Percentiles rank a stretch among this genome's conserved stretches.
Conservation (phyloP, 306 rosid species). For the Hippophae rhamnoides region DNA sequence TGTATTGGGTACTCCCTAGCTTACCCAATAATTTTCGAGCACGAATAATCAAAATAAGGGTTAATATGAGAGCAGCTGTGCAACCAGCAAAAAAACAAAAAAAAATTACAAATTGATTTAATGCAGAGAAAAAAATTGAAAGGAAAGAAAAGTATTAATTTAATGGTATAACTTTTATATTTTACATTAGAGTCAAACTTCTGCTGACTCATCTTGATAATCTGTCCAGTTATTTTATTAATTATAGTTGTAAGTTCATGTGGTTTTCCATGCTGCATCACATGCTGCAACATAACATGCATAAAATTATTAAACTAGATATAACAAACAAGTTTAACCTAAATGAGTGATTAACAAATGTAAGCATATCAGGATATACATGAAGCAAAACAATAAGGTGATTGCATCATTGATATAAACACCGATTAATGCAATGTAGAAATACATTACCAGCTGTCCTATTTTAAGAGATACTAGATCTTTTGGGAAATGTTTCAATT, state of each 20-base stretch:
- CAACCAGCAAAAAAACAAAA: slow-evolving; percentile 65
- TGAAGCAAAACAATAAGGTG: too few relatives aligned
- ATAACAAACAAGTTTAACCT: background rate
- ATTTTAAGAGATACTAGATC: too few relatives aligned
- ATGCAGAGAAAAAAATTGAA: background rate
- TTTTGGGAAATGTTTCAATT: too few relatives aligned
- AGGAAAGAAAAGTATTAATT: background rate
- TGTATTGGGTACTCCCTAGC: slow-evolving; percentile 29
- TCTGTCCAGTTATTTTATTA: slow-evolving; percentile 66
- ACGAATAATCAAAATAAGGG: slow-evolving; percentile 39
- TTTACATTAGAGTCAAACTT: slow-evolving; percentile 91
- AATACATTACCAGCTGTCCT: too few relatives aligned
- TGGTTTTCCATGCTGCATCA: slow-evolving; percentile 64
- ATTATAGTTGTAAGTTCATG: slow-evolving; percentile 76
- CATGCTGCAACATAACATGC: slow-evolving; percentile 37
- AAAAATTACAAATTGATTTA: slow-evolving; percentile 2
- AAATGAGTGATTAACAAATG: background rate
- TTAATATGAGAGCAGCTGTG: slow-evolving; percentile 35
- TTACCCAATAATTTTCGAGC: slow-evolving; percentile 24
- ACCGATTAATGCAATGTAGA: too few relatives aligned
- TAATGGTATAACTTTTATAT: slow-evolving; percentile 39
- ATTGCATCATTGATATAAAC: too few relatives aligned
- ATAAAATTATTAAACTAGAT: background rate
- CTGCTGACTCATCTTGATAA: slow-evolving; percentile 98
- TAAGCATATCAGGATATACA: too few relatives aligned